Conservation (phyloP, 352 stramenopile species). For the Pythium rhizo-oryzae region DNA sequence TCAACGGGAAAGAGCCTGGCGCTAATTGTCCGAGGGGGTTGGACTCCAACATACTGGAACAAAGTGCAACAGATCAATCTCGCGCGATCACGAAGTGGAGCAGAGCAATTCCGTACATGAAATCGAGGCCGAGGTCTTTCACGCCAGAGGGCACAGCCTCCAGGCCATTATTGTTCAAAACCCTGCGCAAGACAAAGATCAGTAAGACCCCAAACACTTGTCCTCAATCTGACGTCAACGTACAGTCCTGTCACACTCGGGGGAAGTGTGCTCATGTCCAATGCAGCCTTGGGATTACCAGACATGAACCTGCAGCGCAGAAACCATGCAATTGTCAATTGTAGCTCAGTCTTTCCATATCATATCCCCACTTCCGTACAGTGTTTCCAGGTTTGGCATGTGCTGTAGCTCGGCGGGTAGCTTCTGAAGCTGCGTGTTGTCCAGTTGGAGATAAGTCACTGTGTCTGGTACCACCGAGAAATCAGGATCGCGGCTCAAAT, state of each 20-base stretch:
- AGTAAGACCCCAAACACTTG: not conserved
- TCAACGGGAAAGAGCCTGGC: not conserved
- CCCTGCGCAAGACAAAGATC: not conserved
- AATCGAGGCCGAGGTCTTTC: slow-evolving; percentile 1
- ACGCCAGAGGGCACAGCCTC: slow-evolving; percentile 4
- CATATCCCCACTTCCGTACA: not conserved
- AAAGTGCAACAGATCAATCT: not conserved
- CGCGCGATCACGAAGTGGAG: not conserved
- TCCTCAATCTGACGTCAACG: not conserved
- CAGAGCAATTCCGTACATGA: not conserved
- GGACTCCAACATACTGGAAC: not conserved
- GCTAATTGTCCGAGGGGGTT: slow-evolving; percentile 4
- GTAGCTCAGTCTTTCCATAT: not conserved
- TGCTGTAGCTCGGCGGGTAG: not conserved
- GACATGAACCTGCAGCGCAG: not conserved
- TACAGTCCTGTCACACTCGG: not conserved
- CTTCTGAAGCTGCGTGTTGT: slow-evolving; percentile 3
- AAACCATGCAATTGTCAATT: not conserved
- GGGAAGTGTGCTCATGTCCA: not conserved
- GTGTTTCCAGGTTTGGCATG: not conserved
- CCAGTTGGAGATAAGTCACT: not conserved
- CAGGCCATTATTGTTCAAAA: slow-evolving; percentile 1
- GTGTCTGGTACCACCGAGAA: slow-evolving; percentile 2
- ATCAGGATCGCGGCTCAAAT: slow-evolving; percentile 10
- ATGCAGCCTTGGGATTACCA: slow-evolving; percentile 7